These are phyloP conservation scores for Pleurotus salmoneostramineus DNA, from an alignment of 768 basidiomycete genomes.

Conservation along the genomic window DNA sequence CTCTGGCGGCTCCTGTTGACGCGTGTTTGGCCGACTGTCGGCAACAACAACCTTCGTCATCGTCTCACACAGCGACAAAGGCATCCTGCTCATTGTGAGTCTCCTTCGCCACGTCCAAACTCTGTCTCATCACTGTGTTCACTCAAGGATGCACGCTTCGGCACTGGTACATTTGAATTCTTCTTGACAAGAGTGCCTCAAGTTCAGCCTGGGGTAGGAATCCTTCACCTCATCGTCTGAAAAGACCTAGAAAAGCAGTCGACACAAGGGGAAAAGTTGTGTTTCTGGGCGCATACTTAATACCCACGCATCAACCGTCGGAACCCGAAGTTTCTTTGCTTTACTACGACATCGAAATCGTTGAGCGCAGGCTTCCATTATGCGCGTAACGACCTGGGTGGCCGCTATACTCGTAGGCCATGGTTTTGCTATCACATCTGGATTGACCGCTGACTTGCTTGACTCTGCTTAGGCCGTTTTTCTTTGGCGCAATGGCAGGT, in stretches of 20 bases:
- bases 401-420: neutral
- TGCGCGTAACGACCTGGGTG: neutral
- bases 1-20: neutral
- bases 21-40: neutral
- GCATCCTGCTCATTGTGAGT: neutral
- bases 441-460: neutral
- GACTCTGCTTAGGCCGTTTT: slow-evolving; percentile 31
- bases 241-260: neutral
- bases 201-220: too few relatives aligned
- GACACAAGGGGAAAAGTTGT: too few relatives aligned
- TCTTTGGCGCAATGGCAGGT: slow-evolving; percentile 39
- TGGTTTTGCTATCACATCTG: neutral
- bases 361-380: neutral
- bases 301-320: neutral
- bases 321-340: neutral
- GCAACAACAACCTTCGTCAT: neutral
- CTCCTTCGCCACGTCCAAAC: too few relatives aligned
- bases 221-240: neutral
- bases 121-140: too few relatives aligned
- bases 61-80: neutral
- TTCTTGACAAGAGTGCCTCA: too few relatives aligned
- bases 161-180: too few relatives aligned
- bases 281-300: neutral
- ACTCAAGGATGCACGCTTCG: too few relatives aligned
- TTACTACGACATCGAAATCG: too few relatives aligned